Evolutionary conservation across 352 stramenopile genomes (phyloP).

Genomic region (Chrysophaeum taylorii): DNA sequence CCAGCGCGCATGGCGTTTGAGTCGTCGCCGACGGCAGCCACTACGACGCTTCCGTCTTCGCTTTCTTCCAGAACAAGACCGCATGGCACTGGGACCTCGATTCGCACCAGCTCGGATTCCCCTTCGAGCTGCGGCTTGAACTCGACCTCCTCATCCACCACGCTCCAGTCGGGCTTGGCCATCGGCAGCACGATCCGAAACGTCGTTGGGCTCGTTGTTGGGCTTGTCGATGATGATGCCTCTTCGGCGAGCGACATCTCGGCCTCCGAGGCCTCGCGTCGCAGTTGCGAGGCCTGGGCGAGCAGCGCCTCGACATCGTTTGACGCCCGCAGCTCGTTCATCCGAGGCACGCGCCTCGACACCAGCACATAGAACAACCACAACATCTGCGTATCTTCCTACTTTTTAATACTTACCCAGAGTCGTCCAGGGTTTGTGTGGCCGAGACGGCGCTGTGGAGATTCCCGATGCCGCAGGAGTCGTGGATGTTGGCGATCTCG

Average conservation of each 20-base stretch:
- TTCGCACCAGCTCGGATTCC: neutral
- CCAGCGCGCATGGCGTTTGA: neutral
- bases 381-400: no score
- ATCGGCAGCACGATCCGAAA: constrained; percentile 7
- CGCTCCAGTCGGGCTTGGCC: neutral
- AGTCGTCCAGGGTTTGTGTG: no score
- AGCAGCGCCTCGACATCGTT: no score
- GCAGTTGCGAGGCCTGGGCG: no score
- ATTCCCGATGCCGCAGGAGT: neutral
- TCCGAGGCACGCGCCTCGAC: no score
- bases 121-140: neutral
- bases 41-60: neutral
- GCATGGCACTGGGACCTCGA: constrained; percentile 5
- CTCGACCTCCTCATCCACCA: neutral
- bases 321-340: no score
- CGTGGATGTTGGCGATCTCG: neutral
- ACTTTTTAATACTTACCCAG: no score
- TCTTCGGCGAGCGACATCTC: no score
- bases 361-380: no score
- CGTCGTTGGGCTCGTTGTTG: no score
- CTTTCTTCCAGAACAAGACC: neutral
- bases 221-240: no score
- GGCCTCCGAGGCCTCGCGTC: no score
- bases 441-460: neutral
- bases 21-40: neutral